These are phyloP conservation scores for Fomitopsis serialis DNA, from an alignment of 768 basidiomycete species.

Conservation along the genomic window DNA sequence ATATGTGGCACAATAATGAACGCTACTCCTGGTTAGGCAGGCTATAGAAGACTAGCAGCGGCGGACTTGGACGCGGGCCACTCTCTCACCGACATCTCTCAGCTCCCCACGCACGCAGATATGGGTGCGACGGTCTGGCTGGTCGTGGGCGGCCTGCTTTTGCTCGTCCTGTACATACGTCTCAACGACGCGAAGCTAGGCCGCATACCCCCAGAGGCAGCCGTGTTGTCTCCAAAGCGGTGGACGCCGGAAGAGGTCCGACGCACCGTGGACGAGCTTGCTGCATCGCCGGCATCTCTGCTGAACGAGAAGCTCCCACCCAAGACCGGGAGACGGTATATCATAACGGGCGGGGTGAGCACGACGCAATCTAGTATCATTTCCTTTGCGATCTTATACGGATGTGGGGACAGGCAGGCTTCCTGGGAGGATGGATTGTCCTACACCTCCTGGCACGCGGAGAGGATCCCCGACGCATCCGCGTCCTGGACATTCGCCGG, in stretches of 20 bases:
- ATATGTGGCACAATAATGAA: no score
- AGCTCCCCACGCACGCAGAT: background rate
- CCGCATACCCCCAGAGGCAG: slow-evolving; percentile 42
- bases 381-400: background rate
- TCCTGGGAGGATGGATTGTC: slow-evolving; percentile 76
- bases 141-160: slow-evolving; percentile 7
- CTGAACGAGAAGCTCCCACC: slow-evolving; percentile 48
- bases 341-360: slow-evolving; percentile 71
- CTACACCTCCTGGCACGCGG: slow-evolving; percentile 63
- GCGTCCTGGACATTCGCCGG: slow-evolving; percentile 61
- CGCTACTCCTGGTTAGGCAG: no score
- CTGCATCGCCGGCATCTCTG: slow-evolving; percentile 22
- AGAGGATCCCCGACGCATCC: slow-evolving; percentile 59
- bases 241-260: slow-evolving; percentile 38
- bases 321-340: slow-evolving; percentile 69
- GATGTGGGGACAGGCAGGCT: slow-evolving; percentile 49
- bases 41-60: no score
- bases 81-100: background rate
- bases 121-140: slow-evolving; percentile 2
- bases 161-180: slow-evolving; percentile 35
- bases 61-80: no score
- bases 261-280: slow-evolving; percentile 27
- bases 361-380: background rate
- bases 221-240: slow-evolving; percentile 47
- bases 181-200: slow-evolving; percentile 52